These are phyloP conservation scores for Pulveroboletus sp. DNA, from an alignment of 768 basidiomycete species.

Conservation along the genomic window DNA sequence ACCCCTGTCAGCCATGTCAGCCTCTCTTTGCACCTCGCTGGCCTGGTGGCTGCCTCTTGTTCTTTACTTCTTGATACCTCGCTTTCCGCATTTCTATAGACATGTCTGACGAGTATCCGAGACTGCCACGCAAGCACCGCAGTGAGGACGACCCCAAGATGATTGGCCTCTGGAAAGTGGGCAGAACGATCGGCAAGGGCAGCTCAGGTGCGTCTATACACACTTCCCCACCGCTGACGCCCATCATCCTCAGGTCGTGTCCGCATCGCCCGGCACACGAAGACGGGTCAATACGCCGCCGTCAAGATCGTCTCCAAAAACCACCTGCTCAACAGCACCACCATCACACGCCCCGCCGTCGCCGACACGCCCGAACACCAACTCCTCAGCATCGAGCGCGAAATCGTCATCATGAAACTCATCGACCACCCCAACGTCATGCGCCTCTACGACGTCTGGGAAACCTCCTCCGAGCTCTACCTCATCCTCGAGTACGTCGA, in stretches of 20 bases:
- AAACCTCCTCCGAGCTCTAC: constrained; percentile 84
- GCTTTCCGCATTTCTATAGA: constrained; percentile 20
- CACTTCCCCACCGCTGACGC: neutral
- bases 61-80: neutral
- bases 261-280: constrained; percentile 83
- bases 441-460: constrained; percentile 96
- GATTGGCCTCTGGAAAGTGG: constrained; percentile 83
- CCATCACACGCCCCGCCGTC: constrained; percentile 53
- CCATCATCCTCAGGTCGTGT: constrained; percentile 66
- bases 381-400: constrained; percentile 80
- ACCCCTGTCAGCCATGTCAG: constrained; percentile 29
- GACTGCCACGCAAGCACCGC: constrained; percentile 28
- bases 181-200: constrained; percentile 80
- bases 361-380: constrained; percentile 75
- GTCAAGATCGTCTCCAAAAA: constrained; percentile 92
- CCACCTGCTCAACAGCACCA: constrained; percentile 59
- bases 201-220: constrained; percentile 57
- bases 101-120: constrained; percentile 29
- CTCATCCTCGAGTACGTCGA: constrained; percentile 94
- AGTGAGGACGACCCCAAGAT: constrained; percentile 52
- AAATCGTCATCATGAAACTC: constrained; percentile 97
- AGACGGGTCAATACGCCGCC: constrained; percentile 85
- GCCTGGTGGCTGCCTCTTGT: neutral
- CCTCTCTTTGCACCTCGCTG: constrained; percentile 8
- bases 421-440: constrained; percentile 94